Base-by-base conservation (phyloP, 176 grass and related monocot genomes). In the Ensete glaucum region DNA sequence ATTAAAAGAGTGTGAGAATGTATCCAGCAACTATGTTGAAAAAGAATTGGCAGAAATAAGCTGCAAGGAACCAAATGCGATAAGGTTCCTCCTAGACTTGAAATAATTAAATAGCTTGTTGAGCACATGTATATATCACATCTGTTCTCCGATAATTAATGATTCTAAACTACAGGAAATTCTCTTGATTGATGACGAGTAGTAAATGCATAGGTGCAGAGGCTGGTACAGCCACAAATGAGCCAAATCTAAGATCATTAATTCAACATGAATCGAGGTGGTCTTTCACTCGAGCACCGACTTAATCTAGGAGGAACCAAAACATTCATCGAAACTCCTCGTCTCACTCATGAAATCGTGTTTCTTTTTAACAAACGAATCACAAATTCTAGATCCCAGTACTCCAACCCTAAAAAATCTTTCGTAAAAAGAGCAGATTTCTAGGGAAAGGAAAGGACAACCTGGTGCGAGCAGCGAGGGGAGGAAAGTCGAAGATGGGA, bases 401-500 rank as follows among this genome's bases (percentile, higher is more conserved):
- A 17, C 57, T 60, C 57, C 57, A 60, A 60, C 57, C 63, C 63
- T 65, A 65, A 14, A 26, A 65, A 8, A 21, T 65, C 63, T 65
- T 27, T 65, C 63, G 12, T 13, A 23, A 26, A 29, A 65, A 65
- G 4, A 43, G 34, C 34, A 43, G 67, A 51, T 48, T 19, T 9
- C 3, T 60, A 25, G 48, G 72, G 15, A 15, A 17, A 74, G 4
- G 1, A 57, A 29, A 62, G 17, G 53, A 25, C 48, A 7, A 93
- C 94, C 94, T 98, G 78, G 90, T 93, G 81, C 90, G 94, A 57
- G 86, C 88, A 13, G 94, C 88, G 63, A 98, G 71, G 16, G 94
- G 90, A 77, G 94, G 94, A 88, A 93, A 98, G 62, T 93, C 94
- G 82, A 98, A 98, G 84, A 98, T 77, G 20, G 94, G 94, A 75